Evolutionary conservation across 192 early-diverging fungal species (phyloP).

Genomic region (Coemansia sp.): DNA sequence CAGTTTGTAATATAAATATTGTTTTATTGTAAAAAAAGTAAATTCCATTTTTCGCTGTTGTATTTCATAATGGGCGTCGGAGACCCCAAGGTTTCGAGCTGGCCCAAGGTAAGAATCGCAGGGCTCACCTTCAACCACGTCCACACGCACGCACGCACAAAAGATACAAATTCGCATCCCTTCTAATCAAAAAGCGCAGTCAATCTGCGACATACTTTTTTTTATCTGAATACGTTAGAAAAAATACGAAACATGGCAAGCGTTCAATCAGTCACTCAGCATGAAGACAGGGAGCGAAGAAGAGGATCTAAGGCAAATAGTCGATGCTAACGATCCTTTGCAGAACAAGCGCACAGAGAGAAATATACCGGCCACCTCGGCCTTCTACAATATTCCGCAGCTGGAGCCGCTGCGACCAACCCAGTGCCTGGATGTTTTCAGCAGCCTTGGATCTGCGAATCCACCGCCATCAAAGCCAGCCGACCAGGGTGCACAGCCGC

Average conservation of each 20-base stretch:
- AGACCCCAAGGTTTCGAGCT: neutral
- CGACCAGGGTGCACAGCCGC: too few species aligned
- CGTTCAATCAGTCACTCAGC: slow-evolving; percentile 22
- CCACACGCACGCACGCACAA: too few species aligned
- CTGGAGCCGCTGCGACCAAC: neutral
- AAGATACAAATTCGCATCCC: too few species aligned
- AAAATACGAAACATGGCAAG: slow-evolving; percentile 20
- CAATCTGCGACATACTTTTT: too few species aligned
- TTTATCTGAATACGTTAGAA: slow-evolving; percentile 10
- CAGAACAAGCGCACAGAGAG: neutral
- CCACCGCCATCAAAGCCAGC: too few species aligned
- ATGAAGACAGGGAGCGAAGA: slow-evolving; percentile 11
- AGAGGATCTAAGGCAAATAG: neutral
- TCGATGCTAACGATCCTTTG: neutral
- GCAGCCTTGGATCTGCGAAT: too few species aligned
- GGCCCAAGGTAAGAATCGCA: neutral
- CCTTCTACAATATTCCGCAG: neutral
- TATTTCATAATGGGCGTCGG: neutral
- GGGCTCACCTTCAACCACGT: neutral
- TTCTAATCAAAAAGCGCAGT: too few species aligned
- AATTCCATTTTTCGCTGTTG: neutral
- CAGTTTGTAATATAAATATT: neutral
- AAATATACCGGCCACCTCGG: too few species aligned
- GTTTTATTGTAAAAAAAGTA: neutral
- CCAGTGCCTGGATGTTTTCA: neutral